Conservation (phyloP, 2,329 filamentous ascomycete species). For the Fusarium beomiforme region DNA sequence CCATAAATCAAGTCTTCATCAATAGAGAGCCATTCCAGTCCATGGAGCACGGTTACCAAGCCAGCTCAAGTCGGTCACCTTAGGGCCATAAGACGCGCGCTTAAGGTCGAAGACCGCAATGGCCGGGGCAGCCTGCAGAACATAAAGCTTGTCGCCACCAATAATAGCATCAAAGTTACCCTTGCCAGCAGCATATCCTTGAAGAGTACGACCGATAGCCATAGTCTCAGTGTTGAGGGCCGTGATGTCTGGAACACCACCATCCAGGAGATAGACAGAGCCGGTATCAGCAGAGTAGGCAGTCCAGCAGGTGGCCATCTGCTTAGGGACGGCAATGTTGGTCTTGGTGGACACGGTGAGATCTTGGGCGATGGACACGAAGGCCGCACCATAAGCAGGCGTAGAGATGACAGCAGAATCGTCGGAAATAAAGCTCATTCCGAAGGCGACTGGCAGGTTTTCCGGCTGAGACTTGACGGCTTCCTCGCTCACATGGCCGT, state of each 20-base stretch:
- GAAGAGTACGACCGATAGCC: background rate
- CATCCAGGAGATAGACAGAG: slow-evolving; percentile 9
- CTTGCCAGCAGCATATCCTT: background rate
- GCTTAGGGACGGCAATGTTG: background rate
- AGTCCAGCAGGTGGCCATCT: slow-evolving; percentile 1
- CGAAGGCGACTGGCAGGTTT: slow-evolving; percentile 7
- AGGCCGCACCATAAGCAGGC: slow-evolving; percentile 8
- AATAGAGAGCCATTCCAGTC: slow-evolving; percentile 5
- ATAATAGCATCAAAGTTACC: slow-evolving; percentile 1
- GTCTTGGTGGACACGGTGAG: background rate
- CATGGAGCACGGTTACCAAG: slow-evolving; percentile 2
- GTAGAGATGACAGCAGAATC: background rate
- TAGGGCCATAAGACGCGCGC: background rate
- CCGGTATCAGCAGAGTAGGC: background rate
- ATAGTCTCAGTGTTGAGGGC: background rate
- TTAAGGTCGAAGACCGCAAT: background rate
- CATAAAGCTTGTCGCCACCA: background rate
- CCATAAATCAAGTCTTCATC: background rate
- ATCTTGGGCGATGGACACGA: background rate
- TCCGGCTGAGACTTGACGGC: background rate
- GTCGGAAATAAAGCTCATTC: background rate
- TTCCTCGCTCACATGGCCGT: background rate
- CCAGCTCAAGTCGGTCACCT: background rate
- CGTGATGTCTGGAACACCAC: background rate
- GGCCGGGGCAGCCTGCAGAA: background rate